These are phyloP conservation scores for Yamadazyma sp. DNA, from an alignment of 1,139 yeast genomes.

Conservation along the genomic window DNA sequence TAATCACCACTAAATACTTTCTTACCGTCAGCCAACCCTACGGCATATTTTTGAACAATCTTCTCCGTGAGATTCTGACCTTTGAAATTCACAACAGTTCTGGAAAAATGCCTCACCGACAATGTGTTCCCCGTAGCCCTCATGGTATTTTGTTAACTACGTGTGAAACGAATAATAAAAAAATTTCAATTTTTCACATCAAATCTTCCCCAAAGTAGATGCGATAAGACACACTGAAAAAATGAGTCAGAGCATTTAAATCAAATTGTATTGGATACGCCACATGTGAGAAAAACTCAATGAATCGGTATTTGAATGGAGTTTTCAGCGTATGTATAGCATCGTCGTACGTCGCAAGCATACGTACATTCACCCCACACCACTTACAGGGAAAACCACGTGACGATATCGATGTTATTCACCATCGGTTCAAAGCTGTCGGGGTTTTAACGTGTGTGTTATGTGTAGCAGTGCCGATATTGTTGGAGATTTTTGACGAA, in stretches of 20 bases:
- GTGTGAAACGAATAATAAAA: neutral
- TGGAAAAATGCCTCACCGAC: slow-evolving; percentile 15
- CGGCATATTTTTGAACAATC: slow-evolving; percentile 90
- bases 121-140: neutral
- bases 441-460: slow-evolving; percentile 31
- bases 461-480: slow-evolving; percentile 25
- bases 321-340: slow-evolving; percentile 28
- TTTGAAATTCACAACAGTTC: slow-evolving; percentile 20
- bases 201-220: neutral
- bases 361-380: slow-evolving; percentile 32
- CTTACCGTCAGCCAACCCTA: slow-evolving; percentile 71
- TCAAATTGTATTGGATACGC: slow-evolving; percentile 23
- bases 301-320: slow-evolving; percentile 5
- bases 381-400: slow-evolving; percentile 28
- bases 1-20: slow-evolving; percentile 86
- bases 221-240: slow-evolving; percentile 7
- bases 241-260: slow-evolving; percentile 30
- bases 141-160: neutral
- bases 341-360: slow-evolving; percentile 40
- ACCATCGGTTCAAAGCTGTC: slow-evolving; percentile 39
- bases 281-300: slow-evolving; percentile 1
- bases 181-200: slow-evolving; percentile 2
- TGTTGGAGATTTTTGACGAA: neutral
- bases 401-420: slow-evolving; percentile 45
- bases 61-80: slow-evolving; percentile 92